A percentile compares a stretch with the other conserved stretches of the same genome.
phyloP scores from a whole-genome alignment of 1,139 yeast species.

The Lodderomyces oxycetoniae region DNA sequence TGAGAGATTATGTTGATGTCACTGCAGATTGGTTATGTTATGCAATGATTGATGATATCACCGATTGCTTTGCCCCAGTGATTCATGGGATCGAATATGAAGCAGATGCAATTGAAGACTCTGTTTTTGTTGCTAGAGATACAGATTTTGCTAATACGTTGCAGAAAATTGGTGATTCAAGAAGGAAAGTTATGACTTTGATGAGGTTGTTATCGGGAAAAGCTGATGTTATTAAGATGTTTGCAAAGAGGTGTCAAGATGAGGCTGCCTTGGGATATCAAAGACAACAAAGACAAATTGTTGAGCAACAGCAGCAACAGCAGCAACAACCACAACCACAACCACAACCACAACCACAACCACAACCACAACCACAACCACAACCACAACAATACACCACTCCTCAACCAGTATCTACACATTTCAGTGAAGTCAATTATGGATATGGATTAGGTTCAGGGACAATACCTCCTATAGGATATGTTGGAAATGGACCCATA shows the following conservation, averaged over 20 bases:
- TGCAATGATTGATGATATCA: constrained; percentile 86
- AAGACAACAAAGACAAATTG: constrained; percentile 20
- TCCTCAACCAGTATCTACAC: background rate
- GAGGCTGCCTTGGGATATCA: constrained; percentile 17
- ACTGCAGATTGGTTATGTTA: constrained; percentile 91
- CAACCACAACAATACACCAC: constrained; percentile 2
- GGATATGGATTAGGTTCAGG: background rate
- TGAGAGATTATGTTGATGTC: constrained; percentile 79
- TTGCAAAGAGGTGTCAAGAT: constrained; percentile 93
- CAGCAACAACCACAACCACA: constrained; percentile 20
- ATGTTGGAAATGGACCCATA: background rate
- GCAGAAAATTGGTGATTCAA: constrained; percentile 75
- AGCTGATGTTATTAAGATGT: constrained; percentile 96
- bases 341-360: constrained; percentile 5
- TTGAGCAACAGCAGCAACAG: constrained; percentile 5
- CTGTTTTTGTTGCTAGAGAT: constrained; percentile 35
- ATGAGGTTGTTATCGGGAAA: constrained; percentile 88
- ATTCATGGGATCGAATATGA: constrained; percentile 81
- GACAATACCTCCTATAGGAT: background rate
- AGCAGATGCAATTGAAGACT: constrained; percentile 86
- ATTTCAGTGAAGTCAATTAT: background rate
- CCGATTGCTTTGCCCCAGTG: constrained; percentile 88
- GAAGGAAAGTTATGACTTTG: constrained; percentile 80
- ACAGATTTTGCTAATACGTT: constrained; percentile 65
- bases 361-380: constrained; percentile 2